Base-by-base conservation (phyloP, 768 basidiomycete species). In the Hemileccinum rubropunctum region DNA sequence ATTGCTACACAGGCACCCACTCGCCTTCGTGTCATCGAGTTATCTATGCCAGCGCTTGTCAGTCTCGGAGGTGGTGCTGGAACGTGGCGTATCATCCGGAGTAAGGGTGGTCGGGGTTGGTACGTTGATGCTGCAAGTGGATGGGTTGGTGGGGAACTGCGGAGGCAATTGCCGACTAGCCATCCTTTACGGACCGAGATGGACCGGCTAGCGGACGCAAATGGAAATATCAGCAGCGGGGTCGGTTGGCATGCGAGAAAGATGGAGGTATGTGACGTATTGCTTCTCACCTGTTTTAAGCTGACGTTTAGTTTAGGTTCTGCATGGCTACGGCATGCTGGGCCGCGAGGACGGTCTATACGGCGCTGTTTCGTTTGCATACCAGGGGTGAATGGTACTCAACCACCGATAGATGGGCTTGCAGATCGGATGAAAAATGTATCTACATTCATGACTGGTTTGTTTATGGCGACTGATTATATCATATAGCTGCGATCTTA, bases 201-300 rank as follows among this genome's bases (percentile, higher is more conserved):
- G 64, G 80, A 82, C 56, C 76, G 79, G 45, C 72, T 97, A 18
- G 83, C 90, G 10, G 76, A 84, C 50, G 84, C 88, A 5, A 89
- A 91, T 56, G 91, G 93, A 9, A 90, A 91, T 60, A 91, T 95
- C n/a, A 87, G 78, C 64, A 91, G 87, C 60, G 88, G 87, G 4
- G 81, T 95, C 6, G 95, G 95, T 1, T 98, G 95, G 94, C 93
- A 97, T 70, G 84, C 90, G 18, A 73, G 95, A 50, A 99, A 99
- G 73, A 93, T 97, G 91, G 94, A 97, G 81, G 90, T 91, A 59
- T 49, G 85, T 71, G n/a, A 34, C n/a, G 21, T 53, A 42, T 15
- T 5, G 4, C 43, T 53, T 6, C 10, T 37, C 42, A 17, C 15
- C 51, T 30, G 17, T 47, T 23, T 23, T 21, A 12, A 15, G 27